Percentiles rank a stretch among this genome's conserved stretches.
These are phyloP conservation scores for Flaveria sonorensis DNA, from an alignment of 129 eudicot genomes.

Conservation along the genomic window DNA sequence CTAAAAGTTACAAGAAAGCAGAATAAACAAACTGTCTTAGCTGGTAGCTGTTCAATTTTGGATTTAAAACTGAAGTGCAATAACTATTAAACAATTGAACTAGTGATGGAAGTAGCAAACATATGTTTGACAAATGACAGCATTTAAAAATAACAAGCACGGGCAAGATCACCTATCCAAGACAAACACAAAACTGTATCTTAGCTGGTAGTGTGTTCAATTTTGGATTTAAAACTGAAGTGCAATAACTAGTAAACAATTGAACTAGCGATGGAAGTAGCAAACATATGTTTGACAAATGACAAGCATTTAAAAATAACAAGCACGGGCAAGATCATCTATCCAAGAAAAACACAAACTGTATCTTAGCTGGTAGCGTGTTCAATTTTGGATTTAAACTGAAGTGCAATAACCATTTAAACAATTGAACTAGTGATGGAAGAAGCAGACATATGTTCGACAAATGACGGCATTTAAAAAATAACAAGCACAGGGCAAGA, in stretches of 20 bases:
- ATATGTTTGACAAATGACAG: not conserved
- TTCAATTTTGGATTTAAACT: constrained; percentile 9
- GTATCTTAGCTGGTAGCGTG: not conserved
- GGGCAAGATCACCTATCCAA: constrained; percentile 63
- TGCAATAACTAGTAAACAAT: not conserved
- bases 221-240: constrained; percentile 15
- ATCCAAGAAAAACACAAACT: constrained; percentile 51
- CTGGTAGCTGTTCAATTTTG: not conserved
- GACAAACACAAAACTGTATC: constrained; percentile 32
- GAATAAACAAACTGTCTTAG: not conserved
- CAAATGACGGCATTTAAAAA: not conserved
- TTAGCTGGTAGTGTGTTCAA: not conserved
- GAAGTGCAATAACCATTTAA: constrained; percentile 4
- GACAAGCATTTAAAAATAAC: not conserved
- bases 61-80: constrained; percentile 14
- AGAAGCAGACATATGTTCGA: constrained; percentile 11
- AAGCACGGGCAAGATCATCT: constrained; percentile 47
- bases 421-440: not conserved
- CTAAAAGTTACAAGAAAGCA: not conserved
- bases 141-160: constrained; percentile 3
- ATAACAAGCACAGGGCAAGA: constrained; percentile 11
- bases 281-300: constrained; percentile 14
- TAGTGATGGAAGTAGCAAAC: constrained; percentile 9
- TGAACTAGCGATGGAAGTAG: not conserved
- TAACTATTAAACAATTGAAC: not conserved